These are phyloP conservation scores for Calonectria henricotiae DNA, from an alignment of 2,329 filamentous ascomycete genomes.

Conservation along the genomic window DNA sequence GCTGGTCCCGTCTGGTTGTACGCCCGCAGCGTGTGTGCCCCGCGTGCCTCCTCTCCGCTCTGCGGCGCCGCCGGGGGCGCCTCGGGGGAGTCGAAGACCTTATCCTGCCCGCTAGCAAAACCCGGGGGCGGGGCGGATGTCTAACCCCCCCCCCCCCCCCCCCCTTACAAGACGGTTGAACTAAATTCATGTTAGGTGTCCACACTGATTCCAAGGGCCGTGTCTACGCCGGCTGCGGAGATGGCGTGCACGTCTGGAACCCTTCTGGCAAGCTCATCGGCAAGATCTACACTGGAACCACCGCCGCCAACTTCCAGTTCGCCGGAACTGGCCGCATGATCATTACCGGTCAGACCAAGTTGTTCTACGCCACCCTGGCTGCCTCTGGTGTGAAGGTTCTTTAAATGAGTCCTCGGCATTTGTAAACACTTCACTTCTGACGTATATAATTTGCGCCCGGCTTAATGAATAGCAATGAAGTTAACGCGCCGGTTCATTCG, in stretches of 20 bases:
- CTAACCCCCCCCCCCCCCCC: too few relatives aligned
- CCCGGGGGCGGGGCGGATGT: too few relatives aligned
- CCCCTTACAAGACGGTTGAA: conserved; percentile 73
- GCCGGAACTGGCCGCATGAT: conserved; percentile 58
- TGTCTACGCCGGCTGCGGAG: conserved; percentile 68
- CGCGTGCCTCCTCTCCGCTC: too few relatives aligned
- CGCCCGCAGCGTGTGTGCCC: too few relatives aligned
- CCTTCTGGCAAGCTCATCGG: conserved; percentile 65
- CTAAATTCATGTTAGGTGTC: conserved; percentile 61
- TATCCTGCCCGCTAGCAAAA: too few relatives aligned
- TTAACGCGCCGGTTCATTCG: neutral
- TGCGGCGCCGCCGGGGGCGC: too few relatives aligned
- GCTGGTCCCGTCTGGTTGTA: too few relatives aligned
- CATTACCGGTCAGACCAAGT: conserved; percentile 56
- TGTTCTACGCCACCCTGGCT: conserved; percentile 55
- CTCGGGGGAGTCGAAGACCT: too few relatives aligned
- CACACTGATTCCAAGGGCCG: conserved; percentile 71
- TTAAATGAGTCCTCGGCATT: neutral
- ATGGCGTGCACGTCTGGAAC: conserved; percentile 68
- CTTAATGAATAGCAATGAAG: conserved; percentile 2
- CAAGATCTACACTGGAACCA: conserved; percentile 70
- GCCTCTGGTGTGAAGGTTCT: conserved; percentile 42
- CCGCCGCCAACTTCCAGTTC: conserved; percentile 65
- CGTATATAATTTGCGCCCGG: conserved; percentile 2
- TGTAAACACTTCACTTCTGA: neutral